Base-by-base conservation (phyloP, 257 asterid genomes). In the Leptodermis oblonga region DNA sequence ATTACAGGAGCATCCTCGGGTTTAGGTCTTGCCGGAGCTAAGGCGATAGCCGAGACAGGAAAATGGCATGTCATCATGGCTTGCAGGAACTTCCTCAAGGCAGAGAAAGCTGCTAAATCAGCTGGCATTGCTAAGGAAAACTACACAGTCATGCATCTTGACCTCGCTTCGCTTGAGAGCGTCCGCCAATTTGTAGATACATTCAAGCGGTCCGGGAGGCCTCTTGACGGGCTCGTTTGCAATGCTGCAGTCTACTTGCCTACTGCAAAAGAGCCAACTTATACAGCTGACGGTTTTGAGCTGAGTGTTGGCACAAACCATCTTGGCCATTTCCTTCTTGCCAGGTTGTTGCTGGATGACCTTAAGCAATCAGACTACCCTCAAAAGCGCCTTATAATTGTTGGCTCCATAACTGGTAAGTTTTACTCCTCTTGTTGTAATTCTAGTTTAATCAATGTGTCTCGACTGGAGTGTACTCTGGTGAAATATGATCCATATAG, bases 51-150 rank as follows among this genome's bases (percentile, higher is more conserved):
- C 1, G 97, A 90, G 11, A 83, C 88, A 23, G 96, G 96, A 41
- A 88, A 90, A 78, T 90, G 96, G 97, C 91, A 90, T 8, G 92
- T 90, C 10, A 83, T 85, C 70, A 88, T 90, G 97, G 97, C 93
- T 10, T 90, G 97, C 81, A 81, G 97, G 69, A 81, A 88, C 74
- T 90, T 90, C 80, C 97, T 90, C 68, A 90, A 90, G 86, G 90
- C 95, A 1, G 94, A 84, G 72, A 88, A 76, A 79, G 97, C 96
- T 0, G 97, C 97, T 4, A 90, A 82, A 65, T 66, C 92, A 1
- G 79, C 56, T 20, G 97, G 97, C 55, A 90, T 90, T 30, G 59
- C 87, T 14, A 88, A 82, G 41, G 97, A 86, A 69, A 86, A 81
- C 74, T 88, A 86, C 82, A 86, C 92, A 0, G 88, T 90, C 36